phyloP scores from a whole-genome alignment of 352 stramenopile genomes.

The Globisporangium nagaii region DNA sequence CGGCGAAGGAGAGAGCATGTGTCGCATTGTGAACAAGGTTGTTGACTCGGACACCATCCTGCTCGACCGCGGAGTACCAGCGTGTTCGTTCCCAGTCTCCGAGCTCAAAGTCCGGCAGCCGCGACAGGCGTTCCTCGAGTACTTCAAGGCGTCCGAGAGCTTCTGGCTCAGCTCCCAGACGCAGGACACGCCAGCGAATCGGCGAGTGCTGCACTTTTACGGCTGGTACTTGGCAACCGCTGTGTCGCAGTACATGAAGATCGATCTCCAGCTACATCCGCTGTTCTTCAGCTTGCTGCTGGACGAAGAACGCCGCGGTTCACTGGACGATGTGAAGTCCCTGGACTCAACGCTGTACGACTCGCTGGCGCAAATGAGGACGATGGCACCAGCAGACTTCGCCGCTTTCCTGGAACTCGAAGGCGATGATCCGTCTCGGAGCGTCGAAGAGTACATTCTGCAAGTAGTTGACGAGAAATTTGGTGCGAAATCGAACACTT shows the following conservation, averaged over 20 bases:
- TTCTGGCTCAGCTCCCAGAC: slow-evolving; percentile 57
- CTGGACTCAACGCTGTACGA: slow-evolving; percentile 40
- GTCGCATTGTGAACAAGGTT: slow-evolving; percentile 45
- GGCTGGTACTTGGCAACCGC: slow-evolving; percentile 63
- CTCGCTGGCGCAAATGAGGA: slow-evolving; percentile 40
- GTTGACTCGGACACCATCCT: slow-evolving; percentile 33
- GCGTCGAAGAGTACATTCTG: slow-evolving; percentile 40
- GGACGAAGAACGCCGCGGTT: slow-evolving; percentile 20
- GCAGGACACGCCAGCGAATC: slow-evolving; percentile 25
- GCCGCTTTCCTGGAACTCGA: slow-evolving; percentile 52
- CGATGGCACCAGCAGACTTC: slow-evolving; percentile 46
- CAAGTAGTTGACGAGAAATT: slow-evolving; percentile 46
- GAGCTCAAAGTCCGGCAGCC: slow-evolving; percentile 41
- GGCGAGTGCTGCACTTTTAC: slow-evolving; percentile 31
- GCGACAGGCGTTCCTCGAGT: slow-evolving; percentile 35
- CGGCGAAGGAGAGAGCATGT: slow-evolving; percentile 20
- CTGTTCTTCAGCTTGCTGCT: slow-evolving; percentile 53
- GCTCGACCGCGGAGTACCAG: slow-evolving; percentile 35
- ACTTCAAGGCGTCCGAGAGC: slow-evolving; percentile 53
- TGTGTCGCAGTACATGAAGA: slow-evolving; percentile 34
- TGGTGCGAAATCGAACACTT: slow-evolving; percentile 28
- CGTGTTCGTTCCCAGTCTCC: slow-evolving; percentile 28
- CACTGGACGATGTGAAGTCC: slow-evolving; percentile 34
- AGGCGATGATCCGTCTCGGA: slow-evolving; percentile 25
- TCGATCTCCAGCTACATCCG: slow-evolving; percentile 32